Evolutionary conservation across 805 yeast species (phyloP).

Genomic region (Wickerhamiella dianesei): DNA sequence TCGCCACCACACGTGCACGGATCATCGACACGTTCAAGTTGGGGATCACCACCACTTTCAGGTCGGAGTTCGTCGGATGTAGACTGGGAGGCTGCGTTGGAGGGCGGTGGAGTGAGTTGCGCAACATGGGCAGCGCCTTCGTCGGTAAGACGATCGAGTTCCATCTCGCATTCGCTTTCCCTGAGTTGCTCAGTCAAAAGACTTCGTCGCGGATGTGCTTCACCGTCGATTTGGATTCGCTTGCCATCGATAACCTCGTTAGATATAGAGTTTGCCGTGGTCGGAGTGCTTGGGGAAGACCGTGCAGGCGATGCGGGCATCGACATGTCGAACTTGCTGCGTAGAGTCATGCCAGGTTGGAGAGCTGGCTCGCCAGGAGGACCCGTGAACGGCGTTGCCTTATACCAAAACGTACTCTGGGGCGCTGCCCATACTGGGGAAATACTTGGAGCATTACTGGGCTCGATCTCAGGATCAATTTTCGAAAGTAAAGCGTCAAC

Average conservation of each 20-base stretch:
- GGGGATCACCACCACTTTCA: too few relatives aligned
- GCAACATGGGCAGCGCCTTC: too few relatives aligned
- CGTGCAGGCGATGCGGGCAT: not conserved
- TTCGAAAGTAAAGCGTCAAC: constrained; percentile 37
- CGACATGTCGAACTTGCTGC: constrained; percentile 14
- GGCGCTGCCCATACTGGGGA: constrained; percentile 17
- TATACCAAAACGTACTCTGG: constrained; percentile 8
- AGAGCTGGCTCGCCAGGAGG: not conserved
- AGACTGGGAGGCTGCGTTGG: too few relatives aligned
- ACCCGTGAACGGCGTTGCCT: constrained; percentile 16
- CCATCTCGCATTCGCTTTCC: not conserved
- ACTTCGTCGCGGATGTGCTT: not conserved
- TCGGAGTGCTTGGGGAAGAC: not conserved
- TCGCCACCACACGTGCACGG: not conserved
- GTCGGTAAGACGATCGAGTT: not conserved
- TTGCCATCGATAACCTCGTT: not conserved
- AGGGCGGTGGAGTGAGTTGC: not conserved
- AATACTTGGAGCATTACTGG: constrained; percentile 9
- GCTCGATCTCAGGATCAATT: constrained; percentile 17
- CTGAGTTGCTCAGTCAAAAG: not conserved
- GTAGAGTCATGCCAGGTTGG: constrained; percentile 3
- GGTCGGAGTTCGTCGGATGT: too few relatives aligned
- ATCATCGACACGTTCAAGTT: too few relatives aligned
- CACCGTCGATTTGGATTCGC: not conserved
- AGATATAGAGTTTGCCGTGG: not conserved